A percentile compares a stretch with the other conserved stretches of the same genome.
Conservation (phyloP, 768 basidiomycete species). For the Hemileccinum rubropunctum region DNA sequence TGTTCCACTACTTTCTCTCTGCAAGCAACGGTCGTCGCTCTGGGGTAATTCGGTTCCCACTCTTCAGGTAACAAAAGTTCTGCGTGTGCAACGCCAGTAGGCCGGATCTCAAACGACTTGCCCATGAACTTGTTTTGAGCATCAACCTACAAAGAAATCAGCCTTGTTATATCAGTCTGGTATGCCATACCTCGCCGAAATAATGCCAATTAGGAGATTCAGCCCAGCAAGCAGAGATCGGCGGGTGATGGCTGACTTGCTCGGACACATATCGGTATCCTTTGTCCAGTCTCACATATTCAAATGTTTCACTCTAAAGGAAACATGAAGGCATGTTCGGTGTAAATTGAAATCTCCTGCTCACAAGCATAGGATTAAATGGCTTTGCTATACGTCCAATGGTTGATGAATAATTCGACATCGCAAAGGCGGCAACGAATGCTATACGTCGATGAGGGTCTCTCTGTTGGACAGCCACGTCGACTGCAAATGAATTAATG, state of each 20-base stretch:
- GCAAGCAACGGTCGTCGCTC: constrained; percentile 40
- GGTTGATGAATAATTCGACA: constrained; percentile 97
- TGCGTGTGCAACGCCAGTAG: constrained; percentile 91
- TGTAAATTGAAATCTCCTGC: constrained; percentile 23
- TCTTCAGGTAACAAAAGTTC: constrained; percentile 75
- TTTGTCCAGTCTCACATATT: constrained; percentile 85
- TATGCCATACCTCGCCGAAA: constrained; percentile 66
- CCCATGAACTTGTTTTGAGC: constrained; percentile 97
- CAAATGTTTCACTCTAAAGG: constrained; percentile 83
- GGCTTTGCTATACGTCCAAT: constrained; percentile 97
- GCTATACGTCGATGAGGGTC: constrained; percentile 84
- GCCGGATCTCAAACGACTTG: constrained; percentile 93
- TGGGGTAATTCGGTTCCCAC: constrained; percentile 61
- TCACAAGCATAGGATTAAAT: constrained; percentile 91
- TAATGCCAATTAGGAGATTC: constrained; percentile 90
- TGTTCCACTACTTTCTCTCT: constrained; percentile 75
- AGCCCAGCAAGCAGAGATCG: constrained; percentile 93
- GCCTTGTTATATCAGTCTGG: not conserved
- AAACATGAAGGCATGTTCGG: not conserved
- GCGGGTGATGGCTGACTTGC: constrained; percentile 97
- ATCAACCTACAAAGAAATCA: constrained; percentile 60
- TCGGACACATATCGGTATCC: constrained; percentile 93
- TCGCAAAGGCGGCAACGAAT: constrained; percentile 94
- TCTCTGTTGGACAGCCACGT: constrained; percentile 72
- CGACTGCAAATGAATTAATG: constrained; percentile 48